Evolutionary conservation across 139 green algal genomes (phyloP).

Genomic region (Haematococcus sp.): DNA sequence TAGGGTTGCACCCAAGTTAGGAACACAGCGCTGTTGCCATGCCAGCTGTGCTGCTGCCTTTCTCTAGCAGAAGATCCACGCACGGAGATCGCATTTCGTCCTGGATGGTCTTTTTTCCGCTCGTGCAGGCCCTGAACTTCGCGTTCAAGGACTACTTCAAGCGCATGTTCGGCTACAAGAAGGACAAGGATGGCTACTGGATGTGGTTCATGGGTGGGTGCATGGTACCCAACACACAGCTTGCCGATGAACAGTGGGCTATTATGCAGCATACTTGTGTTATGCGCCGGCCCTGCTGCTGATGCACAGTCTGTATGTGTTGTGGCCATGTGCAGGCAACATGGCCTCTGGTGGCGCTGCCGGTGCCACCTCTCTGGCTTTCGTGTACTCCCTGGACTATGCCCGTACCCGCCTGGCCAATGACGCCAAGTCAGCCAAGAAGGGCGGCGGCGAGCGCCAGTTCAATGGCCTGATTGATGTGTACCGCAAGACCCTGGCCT

Average conservation of each 20-base stretch:
- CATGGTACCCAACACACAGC: background rate
- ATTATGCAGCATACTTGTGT: background rate
- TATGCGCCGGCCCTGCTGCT: background rate
- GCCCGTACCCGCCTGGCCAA: constrained; percentile 96
- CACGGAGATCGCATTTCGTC: background rate
- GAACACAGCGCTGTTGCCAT: too few relatives aligned
- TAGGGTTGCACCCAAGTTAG: too few relatives aligned
- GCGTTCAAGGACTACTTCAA: constrained; percentile 99
- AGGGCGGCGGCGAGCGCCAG: constrained; percentile 43
- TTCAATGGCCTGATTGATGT: constrained; percentile 87
- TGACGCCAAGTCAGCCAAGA: constrained; percentile 76
- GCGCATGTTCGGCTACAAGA: constrained; percentile 92
- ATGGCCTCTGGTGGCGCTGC: constrained; percentile 93
- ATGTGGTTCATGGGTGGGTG: constrained; percentile 84
- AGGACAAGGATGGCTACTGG: constrained; percentile 90
- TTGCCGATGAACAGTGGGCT: too few relatives aligned
- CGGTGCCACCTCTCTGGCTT: constrained; percentile 89
- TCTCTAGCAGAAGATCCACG: background rate
- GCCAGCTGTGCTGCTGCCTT: background rate
- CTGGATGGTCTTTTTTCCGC: background rate
- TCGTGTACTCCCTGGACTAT: constrained; percentile 99
- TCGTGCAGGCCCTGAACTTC: constrained; percentile 96
- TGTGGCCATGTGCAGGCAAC: constrained; percentile 76
- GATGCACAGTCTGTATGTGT: too few relatives aligned
- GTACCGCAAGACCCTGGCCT: constrained; percentile 75